A percentile compares a stretch with the other conserved stretches of the same genome.
These are phyloP conservation scores for Hypsizygus marmoreus DNA, from an alignment of 768 basidiomycete genomes.

Conservation along the genomic window DNA sequence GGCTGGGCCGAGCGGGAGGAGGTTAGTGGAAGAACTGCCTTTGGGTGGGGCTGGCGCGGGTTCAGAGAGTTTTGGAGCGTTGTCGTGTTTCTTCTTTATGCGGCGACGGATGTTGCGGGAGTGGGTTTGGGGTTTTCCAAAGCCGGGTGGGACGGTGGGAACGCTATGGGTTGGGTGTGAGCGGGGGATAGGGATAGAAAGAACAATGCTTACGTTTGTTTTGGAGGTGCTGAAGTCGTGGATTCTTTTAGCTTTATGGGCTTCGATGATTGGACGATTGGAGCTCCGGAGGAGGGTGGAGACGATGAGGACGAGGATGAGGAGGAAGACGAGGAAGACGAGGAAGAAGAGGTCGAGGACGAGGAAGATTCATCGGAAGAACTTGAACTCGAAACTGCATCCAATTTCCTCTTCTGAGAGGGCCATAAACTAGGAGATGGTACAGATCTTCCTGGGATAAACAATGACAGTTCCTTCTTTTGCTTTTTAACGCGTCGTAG, in stretches of 20 bases:
- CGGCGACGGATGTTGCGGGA: constrained; percentile 11
- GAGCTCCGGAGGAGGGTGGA: constrained; percentile 17
- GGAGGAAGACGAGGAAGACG: constrained; percentile 15
- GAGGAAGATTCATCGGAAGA: constrained; percentile 29
- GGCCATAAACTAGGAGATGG: constrained; percentile 1
- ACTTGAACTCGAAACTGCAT: constrained; percentile 22
- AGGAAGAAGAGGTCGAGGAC: constrained; percentile 22
- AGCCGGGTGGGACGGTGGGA: constrained; percentile 18
- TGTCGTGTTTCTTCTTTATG: constrained; percentile 27
- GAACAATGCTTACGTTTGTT: constrained; percentile 16
- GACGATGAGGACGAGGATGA: constrained; percentile 33
- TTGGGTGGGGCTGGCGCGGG: constrained; percentile 22
- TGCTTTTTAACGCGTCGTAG: constrained; percentile 22
- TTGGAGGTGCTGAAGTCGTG: not conserved
- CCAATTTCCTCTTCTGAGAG: constrained; percentile 3
- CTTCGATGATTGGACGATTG: constrained; percentile 12
- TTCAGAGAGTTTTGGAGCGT: constrained; percentile 10
- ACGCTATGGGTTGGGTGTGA: not conserved
- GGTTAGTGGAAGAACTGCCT: constrained; percentile 43
- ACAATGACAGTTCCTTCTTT: constrained; percentile 21
- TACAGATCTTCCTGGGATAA: constrained; percentile 4
- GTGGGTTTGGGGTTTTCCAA: constrained; percentile 17
- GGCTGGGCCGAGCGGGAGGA: constrained; percentile 41
- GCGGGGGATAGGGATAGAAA: too few relatives aligned
- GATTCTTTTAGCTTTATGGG: not conserved